Evolutionary conservation across 805 yeast species (phyloP).

Genomic region (Wickerhamomyces bovis): DNA sequence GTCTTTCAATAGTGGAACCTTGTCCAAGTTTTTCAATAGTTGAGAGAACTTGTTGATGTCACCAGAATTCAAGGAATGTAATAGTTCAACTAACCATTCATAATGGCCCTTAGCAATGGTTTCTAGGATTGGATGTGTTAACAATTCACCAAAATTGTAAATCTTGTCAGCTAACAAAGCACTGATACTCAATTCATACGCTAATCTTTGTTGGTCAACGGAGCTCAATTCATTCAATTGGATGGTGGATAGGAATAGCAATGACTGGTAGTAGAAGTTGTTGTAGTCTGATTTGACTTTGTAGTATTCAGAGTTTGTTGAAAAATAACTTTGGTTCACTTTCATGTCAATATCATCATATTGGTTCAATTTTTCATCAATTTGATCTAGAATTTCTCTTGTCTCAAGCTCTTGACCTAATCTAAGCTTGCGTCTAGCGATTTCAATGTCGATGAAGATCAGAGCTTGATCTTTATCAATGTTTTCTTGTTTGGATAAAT

Average conservation of each 20-base stretch:
- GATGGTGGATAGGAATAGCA: slow-evolving; percentile 77
- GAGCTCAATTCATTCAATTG: slow-evolving; percentile 35
- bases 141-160: slow-evolving; percentile 92
- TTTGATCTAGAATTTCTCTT: slow-evolving; percentile 58
- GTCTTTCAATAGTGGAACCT: slow-evolving; percentile 50
- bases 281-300: slow-evolving; percentile 75
- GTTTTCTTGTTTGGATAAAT: slow-evolving; percentile 35
- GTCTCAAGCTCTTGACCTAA: slow-evolving; percentile 53
- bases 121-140: slow-evolving; percentile 78
- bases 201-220: slow-evolving; percentile 42
- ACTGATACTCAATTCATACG: slow-evolving; percentile 74
- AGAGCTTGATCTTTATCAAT: slow-evolving; percentile 47
- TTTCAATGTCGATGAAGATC: slow-evolving; percentile 58
- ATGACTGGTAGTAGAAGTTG: slow-evolving; percentile 70
- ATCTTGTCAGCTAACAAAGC: slow-evolving; percentile 89
- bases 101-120: slow-evolving; percentile 42
- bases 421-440: slow-evolving; percentile 63
- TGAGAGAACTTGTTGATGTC: slow-evolving; percentile 61
- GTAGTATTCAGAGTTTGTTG: slow-evolving; percentile 70
- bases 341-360: slow-evolving; percentile 51
- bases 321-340: slow-evolving; percentile 78
- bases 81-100: slow-evolving; percentile 66
- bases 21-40: slow-evolving; percentile 35
- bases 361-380: slow-evolving; percentile 51
- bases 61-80: slow-evolving; percentile 71